Base-by-base conservation (phyloP, 2,329 filamentous ascomycete species). In the Penicillium sp. region DNA sequence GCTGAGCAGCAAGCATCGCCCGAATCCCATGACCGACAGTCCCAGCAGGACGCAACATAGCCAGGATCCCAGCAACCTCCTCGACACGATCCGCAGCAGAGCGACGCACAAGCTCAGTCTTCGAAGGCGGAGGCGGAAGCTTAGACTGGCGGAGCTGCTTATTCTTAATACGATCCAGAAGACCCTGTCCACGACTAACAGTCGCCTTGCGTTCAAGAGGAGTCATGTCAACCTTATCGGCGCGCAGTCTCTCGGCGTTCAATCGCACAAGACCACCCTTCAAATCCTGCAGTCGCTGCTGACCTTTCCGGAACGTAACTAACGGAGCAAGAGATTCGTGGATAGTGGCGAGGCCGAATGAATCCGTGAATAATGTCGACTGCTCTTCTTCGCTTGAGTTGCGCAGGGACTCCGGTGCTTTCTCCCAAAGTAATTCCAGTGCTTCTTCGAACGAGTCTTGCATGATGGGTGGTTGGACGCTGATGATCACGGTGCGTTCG, bases 81-180 rank as follows among this genome's bases (percentile, higher is more conserved):
- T 81, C 78, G 0, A 86, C 82, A 9, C 88, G 83, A 62, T 88
- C 84, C 22, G 90, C 76, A 0, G 88, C 88, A 3, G 84, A 82
- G 13, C 79, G 81, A 11, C 87, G 85, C 57, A 82, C 76, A 3
- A 89, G 74, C 61, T 86, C 80, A 16, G 77, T 80, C 21, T 81
- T 77, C 0, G 81, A 75, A 0, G 80, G 81, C 0, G 54, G 77
- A 53, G 55, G 74, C 48, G 56, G 75, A 60, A 57, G 76, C 66
- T 68, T 82, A 69, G 68, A 82, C 78, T 75, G 76, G 29, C 64
- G 69, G 34, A 61, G 72, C 61, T 89, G 83, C 76, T 93, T 93
- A 50, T 82, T 79, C 58, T 88, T 86, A 59, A 95, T 83, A 45
- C 89, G 87, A 70, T 92, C 89, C 53, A 94, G 79, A 22, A 95